These are phyloP conservation scores for Exophiala bonariae DNA, from an alignment of 2,329 filamentous ascomycete genomes.

Conservation along the genomic window DNA sequence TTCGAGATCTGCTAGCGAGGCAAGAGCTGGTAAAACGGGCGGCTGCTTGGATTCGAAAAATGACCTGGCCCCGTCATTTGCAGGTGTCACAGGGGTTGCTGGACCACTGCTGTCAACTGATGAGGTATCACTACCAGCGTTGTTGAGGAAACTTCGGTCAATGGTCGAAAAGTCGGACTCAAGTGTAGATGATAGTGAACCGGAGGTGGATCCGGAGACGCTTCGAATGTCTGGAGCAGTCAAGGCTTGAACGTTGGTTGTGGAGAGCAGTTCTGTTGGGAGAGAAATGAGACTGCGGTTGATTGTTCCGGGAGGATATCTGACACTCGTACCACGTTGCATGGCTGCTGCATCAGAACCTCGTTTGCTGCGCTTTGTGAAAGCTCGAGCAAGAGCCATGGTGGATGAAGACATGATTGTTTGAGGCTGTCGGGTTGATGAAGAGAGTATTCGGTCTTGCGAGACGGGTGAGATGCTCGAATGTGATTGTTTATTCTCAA, in stretches of 20 bases:
- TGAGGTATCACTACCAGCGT: constrained; percentile 48
- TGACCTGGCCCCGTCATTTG: constrained; percentile 52
- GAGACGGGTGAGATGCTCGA: constrained; percentile 1
- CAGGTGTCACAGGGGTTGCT: constrained; percentile 48
- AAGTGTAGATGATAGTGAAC: constrained; percentile 55
- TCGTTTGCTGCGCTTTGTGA: constrained; percentile 49
- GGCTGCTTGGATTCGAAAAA: constrained; percentile 68
- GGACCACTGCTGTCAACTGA: constrained; percentile 35
- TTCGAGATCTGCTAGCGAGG: constrained; percentile 47
- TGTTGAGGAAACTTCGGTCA: constrained; percentile 49
- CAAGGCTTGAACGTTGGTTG: constrained; percentile 95
- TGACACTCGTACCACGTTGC: constrained; percentile 44
- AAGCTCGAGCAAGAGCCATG: constrained; percentile 43
- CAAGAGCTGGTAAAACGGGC: constrained; percentile 61
- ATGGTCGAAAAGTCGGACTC: constrained; percentile 63
- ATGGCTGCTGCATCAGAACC: constrained; percentile 46
- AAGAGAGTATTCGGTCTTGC: neutral
- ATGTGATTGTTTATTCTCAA: neutral
- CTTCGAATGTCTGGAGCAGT: constrained; percentile 79
- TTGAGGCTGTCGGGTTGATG: neutral
- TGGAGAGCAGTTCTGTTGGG: constrained; percentile 84
- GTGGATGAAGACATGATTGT: constrained; percentile 14
- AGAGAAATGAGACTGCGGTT: constrained; percentile 68
- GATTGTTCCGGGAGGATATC: constrained; percentile 46
- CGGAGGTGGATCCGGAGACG: constrained; percentile 47